These are phyloP conservation scores for Penicillium atrosanguineum DNA, from an alignment of 495 filamentous ascomycete species.

Conservation along the genomic window DNA sequence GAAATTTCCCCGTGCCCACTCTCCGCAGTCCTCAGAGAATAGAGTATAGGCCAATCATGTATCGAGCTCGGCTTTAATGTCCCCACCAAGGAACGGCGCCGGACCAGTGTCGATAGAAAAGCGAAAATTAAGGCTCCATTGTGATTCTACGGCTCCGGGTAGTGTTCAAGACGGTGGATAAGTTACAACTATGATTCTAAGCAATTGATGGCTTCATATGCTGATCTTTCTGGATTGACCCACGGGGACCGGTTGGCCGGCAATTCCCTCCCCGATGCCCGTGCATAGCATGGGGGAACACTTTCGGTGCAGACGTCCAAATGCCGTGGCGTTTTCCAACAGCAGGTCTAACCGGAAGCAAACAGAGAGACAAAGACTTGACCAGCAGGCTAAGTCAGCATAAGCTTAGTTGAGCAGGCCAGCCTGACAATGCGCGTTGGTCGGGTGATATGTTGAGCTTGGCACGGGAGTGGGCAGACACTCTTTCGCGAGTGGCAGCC, in stretches of 20 bases:
- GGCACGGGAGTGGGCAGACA: neutral
- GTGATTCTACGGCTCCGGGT: no score
- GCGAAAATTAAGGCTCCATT: no score
- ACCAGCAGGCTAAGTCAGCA: no score
- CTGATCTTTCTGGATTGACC: neutral
- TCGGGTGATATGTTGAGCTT: neutral
- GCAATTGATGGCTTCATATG: no score
- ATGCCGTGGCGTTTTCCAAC: no score
- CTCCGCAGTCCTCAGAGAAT: neutral
- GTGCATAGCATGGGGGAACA: constrained; percentile 1
- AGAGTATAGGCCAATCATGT: no score
- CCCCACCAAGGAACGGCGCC: neutral
- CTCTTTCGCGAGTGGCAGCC: neutral
- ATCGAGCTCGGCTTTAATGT: neutral
- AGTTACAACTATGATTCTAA: no score
- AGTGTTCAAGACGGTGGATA: no score
- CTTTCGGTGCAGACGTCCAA: neutral
- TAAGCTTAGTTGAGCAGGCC: no score
- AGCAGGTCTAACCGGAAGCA: no score
- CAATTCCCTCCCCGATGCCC: neutral
- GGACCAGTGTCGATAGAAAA: no score
- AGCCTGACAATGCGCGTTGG: neutral
- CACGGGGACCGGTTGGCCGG: neutral
- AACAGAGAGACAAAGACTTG: no score
- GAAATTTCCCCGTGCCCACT: neutral